phyloP scores from a whole-genome alignment of 1,139 yeast species.

The Saccharomyces hybrid region DNA sequence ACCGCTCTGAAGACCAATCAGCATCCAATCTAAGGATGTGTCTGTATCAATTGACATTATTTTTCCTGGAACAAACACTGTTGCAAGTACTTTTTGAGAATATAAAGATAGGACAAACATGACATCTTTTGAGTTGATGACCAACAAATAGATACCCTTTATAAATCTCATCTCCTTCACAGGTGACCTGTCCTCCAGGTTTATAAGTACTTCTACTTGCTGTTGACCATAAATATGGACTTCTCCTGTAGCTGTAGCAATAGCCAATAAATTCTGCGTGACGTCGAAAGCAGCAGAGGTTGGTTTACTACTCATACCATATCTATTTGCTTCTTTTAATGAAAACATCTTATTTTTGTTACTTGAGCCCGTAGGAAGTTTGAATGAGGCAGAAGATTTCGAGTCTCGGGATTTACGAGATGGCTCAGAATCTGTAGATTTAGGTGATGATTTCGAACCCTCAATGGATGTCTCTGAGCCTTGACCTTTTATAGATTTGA shows the following conservation, averaged over 20 bases:
- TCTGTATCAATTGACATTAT: slow-evolving; percentile 69
- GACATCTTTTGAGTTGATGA: slow-evolving; percentile 47
- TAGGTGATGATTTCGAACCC: not conserved
- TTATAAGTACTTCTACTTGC: slow-evolving; percentile 67
- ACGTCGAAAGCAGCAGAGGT: slow-evolving; percentile 76
- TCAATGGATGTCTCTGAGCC: not conserved
- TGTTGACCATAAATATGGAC: slow-evolving; percentile 80
- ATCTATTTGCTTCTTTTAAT: slow-evolving; percentile 36
- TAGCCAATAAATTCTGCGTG: slow-evolving; percentile 76
- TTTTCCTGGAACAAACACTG: slow-evolving; percentile 49
- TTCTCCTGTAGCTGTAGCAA: slow-evolving; percentile 63
- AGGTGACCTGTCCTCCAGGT: slow-evolving; percentile 43
- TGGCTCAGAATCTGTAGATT: not conserved
- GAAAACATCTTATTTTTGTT: slow-evolving; percentile 32
- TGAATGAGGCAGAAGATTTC: not conserved
- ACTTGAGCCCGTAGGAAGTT: not conserved
- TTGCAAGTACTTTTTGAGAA: slow-evolving; percentile 50
- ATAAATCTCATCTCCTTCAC: slow-evolving; percentile 57
- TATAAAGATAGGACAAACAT: slow-evolving; percentile 66
- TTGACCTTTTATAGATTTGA: slow-evolving; percentile 34
- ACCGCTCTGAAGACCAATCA: slow-evolving; percentile 77
- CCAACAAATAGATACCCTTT: slow-evolving; percentile 74
- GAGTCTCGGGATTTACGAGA: not conserved
- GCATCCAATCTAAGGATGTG: slow-evolving; percentile 82
- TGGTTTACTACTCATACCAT: slow-evolving; percentile 54